Conservation (phyloP, 78 protist genomes). For the Chrysochromulina tobinii region DNA sequence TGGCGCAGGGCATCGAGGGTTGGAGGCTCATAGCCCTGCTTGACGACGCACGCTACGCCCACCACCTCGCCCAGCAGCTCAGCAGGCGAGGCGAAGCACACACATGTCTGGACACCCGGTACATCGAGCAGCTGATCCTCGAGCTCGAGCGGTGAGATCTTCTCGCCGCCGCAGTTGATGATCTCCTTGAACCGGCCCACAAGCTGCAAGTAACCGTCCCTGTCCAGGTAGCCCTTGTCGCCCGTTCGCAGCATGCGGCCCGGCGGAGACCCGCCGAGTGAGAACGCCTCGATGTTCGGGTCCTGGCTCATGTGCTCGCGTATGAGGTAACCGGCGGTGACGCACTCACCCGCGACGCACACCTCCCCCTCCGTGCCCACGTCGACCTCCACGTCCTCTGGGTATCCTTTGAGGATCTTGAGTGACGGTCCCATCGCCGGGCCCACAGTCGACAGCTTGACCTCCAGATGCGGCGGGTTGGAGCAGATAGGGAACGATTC, state of each 20-base stretch:
- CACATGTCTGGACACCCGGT: neutral
- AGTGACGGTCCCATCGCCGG: no score
- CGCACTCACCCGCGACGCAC: neutral
- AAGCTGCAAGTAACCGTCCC: neutral
- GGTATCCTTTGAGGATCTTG: no score
- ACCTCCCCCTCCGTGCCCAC: conserved; percentile 17
- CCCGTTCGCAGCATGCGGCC: neutral
- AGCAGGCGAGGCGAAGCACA: neutral
- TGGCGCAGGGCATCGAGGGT: neutral
- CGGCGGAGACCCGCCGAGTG: no score
- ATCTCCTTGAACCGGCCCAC: neutral
- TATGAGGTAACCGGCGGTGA: neutral
- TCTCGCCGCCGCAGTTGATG: conserved; percentile 4
- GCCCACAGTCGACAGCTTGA: no score
- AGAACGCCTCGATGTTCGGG: no score
- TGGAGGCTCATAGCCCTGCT: neutral
- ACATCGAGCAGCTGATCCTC: neutral
- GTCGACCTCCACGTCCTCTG: neutral
- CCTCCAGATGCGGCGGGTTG: neutral
- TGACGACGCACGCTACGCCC: neutral
- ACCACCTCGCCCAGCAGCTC: conserved; percentile 14
- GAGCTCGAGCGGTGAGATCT: neutral
- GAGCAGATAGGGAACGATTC: neutral
- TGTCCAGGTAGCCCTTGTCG: conserved; percentile 3
- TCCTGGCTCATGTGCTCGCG: no score